These are phyloP conservation scores for Zymoseptoria ardabiliae DNA, from an alignment of 2,329 filamentous ascomycete species.

Conservation along the genomic window DNA sequence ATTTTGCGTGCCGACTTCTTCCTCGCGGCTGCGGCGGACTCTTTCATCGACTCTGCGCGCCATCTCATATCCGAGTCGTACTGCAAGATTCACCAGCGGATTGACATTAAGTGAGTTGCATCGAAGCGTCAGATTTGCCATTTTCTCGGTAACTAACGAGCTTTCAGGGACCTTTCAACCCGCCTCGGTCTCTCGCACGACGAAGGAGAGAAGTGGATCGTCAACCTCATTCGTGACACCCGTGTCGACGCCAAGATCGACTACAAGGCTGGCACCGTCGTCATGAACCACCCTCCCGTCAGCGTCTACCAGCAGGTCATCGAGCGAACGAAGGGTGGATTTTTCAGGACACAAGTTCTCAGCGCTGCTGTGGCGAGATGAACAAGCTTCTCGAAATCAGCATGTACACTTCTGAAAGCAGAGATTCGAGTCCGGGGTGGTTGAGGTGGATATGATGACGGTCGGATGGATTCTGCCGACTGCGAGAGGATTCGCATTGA, in stretches of 20 bases:
- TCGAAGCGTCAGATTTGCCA: background rate
- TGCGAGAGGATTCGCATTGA: no score
- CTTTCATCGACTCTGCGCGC: conserved; percentile 86
- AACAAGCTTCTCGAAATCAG: conserved; percentile 2
- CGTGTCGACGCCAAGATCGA: conserved; percentile 98
- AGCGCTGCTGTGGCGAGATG: conserved; percentile 50
- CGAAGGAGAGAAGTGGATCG: conserved; percentile 99
- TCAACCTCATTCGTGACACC: conserved; percentile 97
- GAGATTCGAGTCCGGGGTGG: background rate
- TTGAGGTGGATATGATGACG: background rate
- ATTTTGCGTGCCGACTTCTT: conserved; percentile 94
- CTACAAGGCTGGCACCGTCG: conserved; percentile 94
- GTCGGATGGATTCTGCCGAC: no score
- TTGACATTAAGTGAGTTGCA: conserved; percentile 73
- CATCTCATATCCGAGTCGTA: conserved; percentile 98
- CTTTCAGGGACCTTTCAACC: conserved; percentile 67
- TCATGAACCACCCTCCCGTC: conserved; percentile 99
- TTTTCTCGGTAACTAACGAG: conserved; percentile 16
- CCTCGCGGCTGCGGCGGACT: conserved; percentile 73
- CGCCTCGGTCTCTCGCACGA: conserved; percentile 86
- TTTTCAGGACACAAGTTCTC: conserved; percentile 96
- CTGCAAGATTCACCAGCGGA: conserved; percentile 99
- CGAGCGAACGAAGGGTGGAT: conserved; percentile 95
- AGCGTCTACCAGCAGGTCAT: conserved; percentile 99
- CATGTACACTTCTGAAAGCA: background rate